A percentile compares a stretch with the other conserved stretches of the same genome.
These are phyloP conservation scores for Parafenestella ontariensis DNA, from an alignment of 2,329 filamentous ascomycete genomes.

Conservation along the genomic window DNA sequence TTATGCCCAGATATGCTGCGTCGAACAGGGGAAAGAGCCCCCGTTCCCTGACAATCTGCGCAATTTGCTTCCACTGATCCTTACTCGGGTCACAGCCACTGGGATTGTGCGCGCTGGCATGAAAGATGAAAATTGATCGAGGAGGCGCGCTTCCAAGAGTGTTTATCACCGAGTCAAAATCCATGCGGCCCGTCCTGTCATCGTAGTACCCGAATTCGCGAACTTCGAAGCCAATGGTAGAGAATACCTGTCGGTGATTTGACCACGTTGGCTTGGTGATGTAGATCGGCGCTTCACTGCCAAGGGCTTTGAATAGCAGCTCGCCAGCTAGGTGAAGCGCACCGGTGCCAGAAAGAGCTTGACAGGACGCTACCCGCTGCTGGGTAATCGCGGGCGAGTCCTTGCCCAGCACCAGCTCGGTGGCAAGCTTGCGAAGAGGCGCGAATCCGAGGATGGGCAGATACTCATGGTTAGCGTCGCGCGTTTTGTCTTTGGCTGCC, in stretches of 20 bases:
- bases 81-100: background rate
- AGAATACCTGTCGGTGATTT: too few relatives aligned
- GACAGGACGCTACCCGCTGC: background rate
- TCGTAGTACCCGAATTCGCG: background rate
- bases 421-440: background rate
- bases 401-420: background rate
- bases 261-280: too few relatives aligned
- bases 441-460: background rate
- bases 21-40: conserved; percentile 1
- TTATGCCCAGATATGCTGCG: background rate
- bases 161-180: background rate
- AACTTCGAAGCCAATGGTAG: too few relatives aligned
- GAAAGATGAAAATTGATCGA: background rate
- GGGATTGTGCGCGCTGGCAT: background rate
- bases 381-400: too few relatives aligned
- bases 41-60: background rate
- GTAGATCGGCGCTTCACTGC: too few relatives aligned
- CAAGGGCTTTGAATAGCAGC: too few relatives aligned
- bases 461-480: background rate
- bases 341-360: background rate
- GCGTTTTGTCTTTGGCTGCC: background rate
- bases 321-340: background rate
- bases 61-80: background rate
- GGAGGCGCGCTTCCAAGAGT: background rate
- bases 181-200: background rate